phyloP scores from a whole-genome alignment of 257 asterid species.

The Nicotiana attenuata region DNA sequence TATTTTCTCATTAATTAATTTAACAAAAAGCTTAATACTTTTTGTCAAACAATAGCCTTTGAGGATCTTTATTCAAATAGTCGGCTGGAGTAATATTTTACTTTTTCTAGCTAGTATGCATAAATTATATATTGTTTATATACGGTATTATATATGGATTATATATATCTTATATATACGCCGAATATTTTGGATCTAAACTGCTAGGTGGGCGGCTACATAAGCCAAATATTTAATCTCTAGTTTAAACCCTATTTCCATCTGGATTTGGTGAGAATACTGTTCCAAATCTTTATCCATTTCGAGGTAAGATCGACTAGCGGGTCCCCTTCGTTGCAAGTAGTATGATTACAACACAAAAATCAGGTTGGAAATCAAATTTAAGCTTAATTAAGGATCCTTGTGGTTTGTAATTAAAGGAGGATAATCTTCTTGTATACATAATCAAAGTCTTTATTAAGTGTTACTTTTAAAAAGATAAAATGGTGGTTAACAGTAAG shows the following conservation, averaged over 20 bases:
- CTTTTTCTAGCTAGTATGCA: accelerated
- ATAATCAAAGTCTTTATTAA: too few species aligned
- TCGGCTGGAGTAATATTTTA: too few species aligned
- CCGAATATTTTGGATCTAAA: too few species aligned
- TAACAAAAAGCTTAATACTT: too few species aligned
- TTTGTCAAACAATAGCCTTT: too few species aligned
- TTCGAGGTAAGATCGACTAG: not conserved
- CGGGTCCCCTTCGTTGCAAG: not conserved
- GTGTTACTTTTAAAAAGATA: too few species aligned
- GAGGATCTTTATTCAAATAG: too few species aligned
- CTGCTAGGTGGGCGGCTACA: not conserved
- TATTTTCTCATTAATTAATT: too few species aligned
- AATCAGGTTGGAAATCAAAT: not conserved
- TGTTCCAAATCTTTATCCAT: not conserved
- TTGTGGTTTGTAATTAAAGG: not conserved
- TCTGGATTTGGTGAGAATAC: not conserved
- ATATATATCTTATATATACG: too few species aligned
- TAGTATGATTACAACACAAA: not conserved
- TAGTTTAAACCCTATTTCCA: not conserved
- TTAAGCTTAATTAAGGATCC: not conserved
- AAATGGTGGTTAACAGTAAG: too few species aligned
- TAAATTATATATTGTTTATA: too few species aligned
- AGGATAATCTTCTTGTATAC: not conserved
- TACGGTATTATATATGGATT: too few species aligned
- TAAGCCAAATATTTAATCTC: not conserved